A percentile compares a stretch with the other conserved stretches of the same genome.
Evolutionary conservation across 257 asterid species (phyloP).

Genomic region (Leonotis leonurus): DNA sequence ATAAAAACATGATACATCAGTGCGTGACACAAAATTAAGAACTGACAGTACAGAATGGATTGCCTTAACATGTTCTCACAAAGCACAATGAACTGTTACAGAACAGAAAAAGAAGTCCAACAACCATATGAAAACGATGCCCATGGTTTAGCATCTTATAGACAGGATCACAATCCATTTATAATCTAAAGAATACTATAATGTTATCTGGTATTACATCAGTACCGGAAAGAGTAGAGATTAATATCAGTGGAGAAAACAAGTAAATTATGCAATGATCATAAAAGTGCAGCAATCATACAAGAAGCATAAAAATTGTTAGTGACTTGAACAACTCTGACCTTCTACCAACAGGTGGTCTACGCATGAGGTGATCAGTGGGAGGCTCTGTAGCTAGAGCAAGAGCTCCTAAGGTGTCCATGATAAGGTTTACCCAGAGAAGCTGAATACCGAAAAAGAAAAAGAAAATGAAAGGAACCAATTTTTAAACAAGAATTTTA

Average conservation of each 20-base stretch:
- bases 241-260: not conserved
- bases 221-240: not conserved
- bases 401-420: slow-evolving; percentile 98
- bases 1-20: not conserved
- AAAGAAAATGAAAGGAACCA: no score
- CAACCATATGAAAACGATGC: not conserved
- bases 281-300: not conserved
- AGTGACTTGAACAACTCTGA: slow-evolving; percentile 22
- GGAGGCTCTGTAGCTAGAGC: slow-evolving; percentile 98
- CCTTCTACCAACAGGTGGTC: slow-evolving; percentile 97
- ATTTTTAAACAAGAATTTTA: not conserved
- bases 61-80: not conserved
- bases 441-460: slow-evolving; percentile 50
- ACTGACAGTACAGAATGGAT: not conserved
- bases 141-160: not conserved
- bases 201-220: not conserved
- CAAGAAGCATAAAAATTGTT: not conserved
- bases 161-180: not conserved
- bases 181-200: not conserved
- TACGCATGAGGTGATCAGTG: slow-evolving; percentile 86
- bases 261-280: not conserved
- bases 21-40: not conserved
- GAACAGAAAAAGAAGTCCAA: not conserved
- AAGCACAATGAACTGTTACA: not conserved
- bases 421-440: slow-evolving; percentile 98